A percentile compares a stretch with the other conserved stretches of the same genome.
Conservation (phyloP, 2,329 filamentous ascomycete species). For the Penicillium olsonii region DNA sequence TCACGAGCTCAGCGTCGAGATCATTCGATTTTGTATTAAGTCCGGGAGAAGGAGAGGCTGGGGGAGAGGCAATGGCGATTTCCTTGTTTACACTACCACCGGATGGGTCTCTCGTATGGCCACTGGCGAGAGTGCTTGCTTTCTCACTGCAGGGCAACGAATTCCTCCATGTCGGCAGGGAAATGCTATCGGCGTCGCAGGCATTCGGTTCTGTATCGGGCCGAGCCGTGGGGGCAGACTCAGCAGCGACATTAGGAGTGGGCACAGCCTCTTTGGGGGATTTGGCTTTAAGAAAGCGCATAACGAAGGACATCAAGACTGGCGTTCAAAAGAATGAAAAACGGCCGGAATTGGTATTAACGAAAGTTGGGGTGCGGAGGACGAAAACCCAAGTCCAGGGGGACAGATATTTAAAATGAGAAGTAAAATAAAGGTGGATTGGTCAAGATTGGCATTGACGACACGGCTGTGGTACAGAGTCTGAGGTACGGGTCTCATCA, state of each 20-base stretch:
- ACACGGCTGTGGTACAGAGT: constrained; percentile 16
- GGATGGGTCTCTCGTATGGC: constrained; percentile 1
- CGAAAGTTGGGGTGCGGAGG: not conserved
- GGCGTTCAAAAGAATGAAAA: not conserved
- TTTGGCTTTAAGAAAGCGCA: constrained; percentile 8
- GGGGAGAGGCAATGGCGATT: not conserved
- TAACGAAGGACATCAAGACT: constrained; percentile 1
- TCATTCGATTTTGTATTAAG: not conserved
- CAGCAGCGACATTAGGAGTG: not conserved
- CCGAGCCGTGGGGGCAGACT: not conserved
- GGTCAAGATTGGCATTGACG: constrained; percentile 18
- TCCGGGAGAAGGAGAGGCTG: not conserved
- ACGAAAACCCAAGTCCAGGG: not conserved
- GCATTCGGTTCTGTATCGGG: not conserved
- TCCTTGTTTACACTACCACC: constrained; percentile 12
- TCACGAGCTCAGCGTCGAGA: constrained; percentile 19
- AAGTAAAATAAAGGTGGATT: not conserved
- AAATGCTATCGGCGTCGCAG: constrained; percentile 6
- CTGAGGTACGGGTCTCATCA: constrained; percentile 27
- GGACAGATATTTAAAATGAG: not conserved
- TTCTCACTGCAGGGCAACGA: constrained; percentile 24
- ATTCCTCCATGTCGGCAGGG: constrained; percentile 1
- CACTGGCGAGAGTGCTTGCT: constrained; percentile 23
- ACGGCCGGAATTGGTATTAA: not conserved
- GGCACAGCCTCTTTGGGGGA: constrained; percentile 11